Base-by-base conservation (phyloP, 139 green algal species). In the Yamagishiella unicocca region DNA sequence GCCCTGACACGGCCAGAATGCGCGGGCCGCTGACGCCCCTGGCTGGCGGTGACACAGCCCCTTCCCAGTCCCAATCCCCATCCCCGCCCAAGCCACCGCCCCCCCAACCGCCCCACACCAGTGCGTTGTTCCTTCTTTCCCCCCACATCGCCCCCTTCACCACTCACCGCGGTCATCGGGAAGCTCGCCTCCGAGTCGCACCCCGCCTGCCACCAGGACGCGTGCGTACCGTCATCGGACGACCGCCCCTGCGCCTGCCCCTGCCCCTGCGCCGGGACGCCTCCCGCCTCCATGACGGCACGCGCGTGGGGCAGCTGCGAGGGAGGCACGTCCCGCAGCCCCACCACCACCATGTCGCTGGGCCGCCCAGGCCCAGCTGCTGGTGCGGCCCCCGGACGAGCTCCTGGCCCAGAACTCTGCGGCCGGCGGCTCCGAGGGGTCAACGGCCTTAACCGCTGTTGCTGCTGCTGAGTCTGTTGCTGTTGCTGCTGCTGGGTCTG, bases 101-200 rank as follows among this genome's bases (percentile, higher is more conserved):
- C n/a, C n/a, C n/a, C n/a, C n/a, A n/a, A n/a, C n/a, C n/a, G n/a
- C n/a, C n/a, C n/a, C n/a, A n/a, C n/a, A n/a, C n/a, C n/a, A n/a
- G n/a, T n/a, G n/a, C n/a, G n/a, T n/a, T n/a, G 58, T 72, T 29
- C 33, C 53, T 40, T 33, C 21, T 9, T 40, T 22, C 38, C 37
- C 5, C 27, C 6, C 54, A 35, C 76, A 21, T 35, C 31, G 7
- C 25, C 54, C 75, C 53, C 75, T 40, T 14, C 37, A 40, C 75
- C 54, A 21, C 78, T 31, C 55, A 84, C 78, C 78, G 78, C 78
- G 4, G 78, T 84, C 9, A 84, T 25, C 33, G 78, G 78, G 78
- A 74, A 84, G 78, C 78, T 84, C 4, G 55, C 78, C 37, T 73
- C 78, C 35, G 55, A 74, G 58, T 74, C 78, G 9, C 27, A 38